Evolutionary conservation across 192 early-diverging fungal genomes (phyloP).

Genomic region (Entophlyctis luteolus): DNA sequence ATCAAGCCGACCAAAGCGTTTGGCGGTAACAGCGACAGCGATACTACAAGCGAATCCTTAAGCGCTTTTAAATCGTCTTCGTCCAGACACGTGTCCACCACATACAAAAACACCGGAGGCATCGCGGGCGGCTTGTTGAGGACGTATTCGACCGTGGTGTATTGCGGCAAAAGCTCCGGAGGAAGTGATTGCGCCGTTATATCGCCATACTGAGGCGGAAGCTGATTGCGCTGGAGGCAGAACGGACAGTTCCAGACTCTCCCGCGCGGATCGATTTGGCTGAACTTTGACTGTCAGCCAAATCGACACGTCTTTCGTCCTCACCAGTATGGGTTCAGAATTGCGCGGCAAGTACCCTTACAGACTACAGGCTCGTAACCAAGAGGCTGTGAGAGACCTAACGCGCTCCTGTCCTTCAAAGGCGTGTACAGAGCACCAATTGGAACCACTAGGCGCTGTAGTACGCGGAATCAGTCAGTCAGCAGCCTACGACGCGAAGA

Average conservation of each 20-base stretch:
- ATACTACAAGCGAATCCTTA: constrained; percentile 87
- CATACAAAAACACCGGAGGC: constrained; percentile 93
- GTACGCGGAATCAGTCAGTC: constrained; percentile 68
- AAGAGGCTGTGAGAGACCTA: constrained; percentile 58
- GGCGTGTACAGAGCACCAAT: constrained; percentile 91
- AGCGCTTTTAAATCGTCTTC: constrained; percentile 93
- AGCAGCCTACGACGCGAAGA: constrained; percentile 40
- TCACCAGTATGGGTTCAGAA: constrained; percentile 98
- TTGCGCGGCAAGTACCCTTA: constrained; percentile 88
- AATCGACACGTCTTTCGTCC: too few species aligned
- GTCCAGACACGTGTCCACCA: constrained; percentile 95
- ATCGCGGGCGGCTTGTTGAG: constrained; percentile 73
- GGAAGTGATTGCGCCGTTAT: constrained; percentile 89
- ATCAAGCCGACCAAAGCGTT: constrained; percentile 92
- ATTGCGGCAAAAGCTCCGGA: constrained; percentile 83
- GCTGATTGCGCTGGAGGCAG: constrained; percentile 92
- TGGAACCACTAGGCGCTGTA: constrained; percentile 82
- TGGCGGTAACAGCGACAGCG: constrained; percentile 85
- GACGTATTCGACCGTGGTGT: constrained; percentile 95
- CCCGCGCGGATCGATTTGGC: constrained; percentile 92
- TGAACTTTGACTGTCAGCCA: too few species aligned
- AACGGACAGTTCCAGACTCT: constrained; percentile 99
- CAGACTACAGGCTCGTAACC: constrained; percentile 97
- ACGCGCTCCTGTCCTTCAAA: constrained; percentile 72
- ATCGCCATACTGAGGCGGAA: constrained; percentile 96